Percentiles rank a stretch among this genome's conserved stretches.
phyloP scores from a whole-genome alignment of 148 eudicot genomes.

The Vaccinium myrtillus region DNA sequence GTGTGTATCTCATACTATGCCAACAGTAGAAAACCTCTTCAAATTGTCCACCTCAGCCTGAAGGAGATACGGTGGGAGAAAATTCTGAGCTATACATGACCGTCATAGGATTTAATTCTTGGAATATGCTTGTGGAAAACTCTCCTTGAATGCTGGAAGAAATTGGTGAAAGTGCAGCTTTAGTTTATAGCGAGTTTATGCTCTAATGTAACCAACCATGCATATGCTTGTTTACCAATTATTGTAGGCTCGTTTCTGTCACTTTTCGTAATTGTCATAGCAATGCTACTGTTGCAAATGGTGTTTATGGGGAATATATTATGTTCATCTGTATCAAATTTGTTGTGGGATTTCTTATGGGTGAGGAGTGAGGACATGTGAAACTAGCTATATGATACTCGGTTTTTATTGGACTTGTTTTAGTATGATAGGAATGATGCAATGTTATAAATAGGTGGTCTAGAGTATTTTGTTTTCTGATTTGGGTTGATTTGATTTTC shows the following conservation, averaged over 20 bases:
- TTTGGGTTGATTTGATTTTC: neutral
- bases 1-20: neutral
- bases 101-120: neutral
- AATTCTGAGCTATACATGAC: neutral
- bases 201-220: neutral
- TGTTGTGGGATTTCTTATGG: neutral
- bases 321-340: neutral
- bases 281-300: neutral
- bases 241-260: neutral
- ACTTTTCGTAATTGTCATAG: neutral
- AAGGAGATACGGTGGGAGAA: neutral
- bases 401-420: neutral
- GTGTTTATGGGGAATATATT: neutral
- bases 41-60: conserved; percentile 3
- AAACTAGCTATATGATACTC: neutral
- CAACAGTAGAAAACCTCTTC: neutral
- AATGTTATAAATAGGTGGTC: neutral
- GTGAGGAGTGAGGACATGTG: neutral
- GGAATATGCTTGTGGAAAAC: neutral
- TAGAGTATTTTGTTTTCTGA: neutral
- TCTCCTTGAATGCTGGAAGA: neutral
- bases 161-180: neutral
- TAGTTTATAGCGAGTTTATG: neutral
- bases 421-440: neutral
- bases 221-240: neutral